Evolutionary conservation across 495 filamentous ascomycete genomes (phyloP).

Genomic region (Podospora pseudocomata): DNA sequence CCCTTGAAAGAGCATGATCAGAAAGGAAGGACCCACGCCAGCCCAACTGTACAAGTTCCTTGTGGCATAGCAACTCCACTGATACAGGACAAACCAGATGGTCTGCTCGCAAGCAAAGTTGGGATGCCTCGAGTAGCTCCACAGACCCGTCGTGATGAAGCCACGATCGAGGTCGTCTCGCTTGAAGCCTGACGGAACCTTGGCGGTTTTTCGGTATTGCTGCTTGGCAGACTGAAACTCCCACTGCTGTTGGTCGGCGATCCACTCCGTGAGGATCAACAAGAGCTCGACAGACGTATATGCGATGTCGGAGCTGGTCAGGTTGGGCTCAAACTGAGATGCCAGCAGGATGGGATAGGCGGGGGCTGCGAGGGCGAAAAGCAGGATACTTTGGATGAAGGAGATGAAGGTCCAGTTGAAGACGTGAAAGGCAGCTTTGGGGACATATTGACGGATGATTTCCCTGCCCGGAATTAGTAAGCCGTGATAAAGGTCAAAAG

Average conservation of each 20-base stretch:
- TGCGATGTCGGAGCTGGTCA: constrained; percentile 59
- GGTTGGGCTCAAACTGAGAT: constrained; percentile 37
- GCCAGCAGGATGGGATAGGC: constrained; percentile 74
- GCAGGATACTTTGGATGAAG: constrained; percentile 73
- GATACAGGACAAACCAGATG: constrained; percentile 83
- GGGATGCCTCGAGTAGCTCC: constrained; percentile 82
- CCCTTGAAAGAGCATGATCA: constrained; percentile 79
- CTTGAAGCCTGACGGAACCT: constrained; percentile 58
- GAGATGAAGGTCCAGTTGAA: constrained; percentile 89
- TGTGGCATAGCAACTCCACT: constrained; percentile 76
- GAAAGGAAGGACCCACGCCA: constrained; percentile 61
- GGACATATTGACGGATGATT: constrained; percentile 43
- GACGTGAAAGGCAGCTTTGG: constrained; percentile 61
- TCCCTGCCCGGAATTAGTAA: constrained; percentile 34
- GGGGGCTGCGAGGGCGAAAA: constrained; percentile 71
- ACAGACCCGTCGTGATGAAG: constrained; percentile 82
- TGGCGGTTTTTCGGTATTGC: constrained; percentile 65
- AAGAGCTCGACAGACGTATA: constrained; percentile 65
- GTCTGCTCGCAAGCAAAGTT: constrained; percentile 92
- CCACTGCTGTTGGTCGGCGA: constrained; percentile 96
- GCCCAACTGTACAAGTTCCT: constrained; percentile 74
- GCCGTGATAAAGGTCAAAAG: background rate
- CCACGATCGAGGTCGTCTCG: constrained; percentile 85
- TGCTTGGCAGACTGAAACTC: constrained; percentile 79
- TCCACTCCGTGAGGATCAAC: constrained; percentile 68